Percentiles rank a stretch among this genome's conserved stretches.
These are phyloP conservation scores for Auriculariales sp. DNA, from an alignment of 768 basidiomycete species.

Conservation along the genomic window DNA sequence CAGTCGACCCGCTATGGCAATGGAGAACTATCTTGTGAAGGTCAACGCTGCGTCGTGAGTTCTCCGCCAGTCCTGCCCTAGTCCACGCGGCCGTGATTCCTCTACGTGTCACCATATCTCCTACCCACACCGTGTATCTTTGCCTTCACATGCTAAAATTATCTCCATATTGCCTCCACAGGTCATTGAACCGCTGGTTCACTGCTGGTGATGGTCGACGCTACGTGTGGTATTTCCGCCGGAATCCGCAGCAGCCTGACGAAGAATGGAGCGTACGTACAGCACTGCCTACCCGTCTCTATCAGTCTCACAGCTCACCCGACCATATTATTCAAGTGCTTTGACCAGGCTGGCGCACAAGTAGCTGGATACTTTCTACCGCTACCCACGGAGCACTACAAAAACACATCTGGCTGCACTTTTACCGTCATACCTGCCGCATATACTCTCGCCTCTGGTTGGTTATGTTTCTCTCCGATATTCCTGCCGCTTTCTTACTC, in stretches of 20 bases:
- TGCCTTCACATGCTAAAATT: too few relatives aligned
- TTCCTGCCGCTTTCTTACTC: background rate
- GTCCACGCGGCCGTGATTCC: too few relatives aligned
- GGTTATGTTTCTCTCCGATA: background rate
- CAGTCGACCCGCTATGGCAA: background rate
- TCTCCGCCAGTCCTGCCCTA: background rate
- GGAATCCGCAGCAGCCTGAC: background rate
- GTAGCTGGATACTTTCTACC: background rate
- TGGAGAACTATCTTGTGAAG: background rate
- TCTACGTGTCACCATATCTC: background rate
- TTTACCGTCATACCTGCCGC: background rate
- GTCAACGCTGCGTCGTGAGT: background rate
- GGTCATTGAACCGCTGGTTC: background rate
- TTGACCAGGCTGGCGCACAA: background rate
- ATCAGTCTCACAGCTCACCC: too few relatives aligned
- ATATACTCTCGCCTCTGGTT: background rate
- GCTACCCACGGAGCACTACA: background rate
- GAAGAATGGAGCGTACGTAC: background rate
- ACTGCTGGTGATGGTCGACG: background rate
- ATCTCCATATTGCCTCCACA: too few relatives aligned
- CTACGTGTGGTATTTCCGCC: background rate
- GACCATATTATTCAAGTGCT: background rate
- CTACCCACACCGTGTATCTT: background rate
- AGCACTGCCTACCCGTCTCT: background rate
- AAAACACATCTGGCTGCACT: background rate